Conservation (phyloP, 805 yeast species). For the Schwanniomyces yamadae region DNA sequence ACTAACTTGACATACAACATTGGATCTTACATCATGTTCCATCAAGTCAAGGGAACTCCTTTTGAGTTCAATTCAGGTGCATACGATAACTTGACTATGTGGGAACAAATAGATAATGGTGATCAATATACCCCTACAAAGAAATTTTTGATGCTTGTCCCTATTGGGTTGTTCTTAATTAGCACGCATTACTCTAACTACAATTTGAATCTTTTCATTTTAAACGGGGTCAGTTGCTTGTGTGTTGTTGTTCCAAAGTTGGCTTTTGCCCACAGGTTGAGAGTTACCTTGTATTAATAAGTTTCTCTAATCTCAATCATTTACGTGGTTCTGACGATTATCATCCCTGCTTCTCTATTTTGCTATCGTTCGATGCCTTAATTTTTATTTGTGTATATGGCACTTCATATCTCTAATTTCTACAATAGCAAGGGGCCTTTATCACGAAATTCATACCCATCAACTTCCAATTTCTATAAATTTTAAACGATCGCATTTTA, state of each 20-base stretch:
- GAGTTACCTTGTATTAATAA: conserved; percentile 52
- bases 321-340: not conserved
- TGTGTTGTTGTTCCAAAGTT: conserved; percentile 89
- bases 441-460: too few relatives aligned
- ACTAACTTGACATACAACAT: conserved; percentile 87
- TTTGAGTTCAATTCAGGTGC: conserved; percentile 97
- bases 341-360: not conserved
- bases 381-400: not conserved
- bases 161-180: conserved; percentile 78
- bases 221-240: conserved; percentile 78
- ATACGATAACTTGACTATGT: conserved; percentile 92
- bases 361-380: not conserved
- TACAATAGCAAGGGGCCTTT: not conserved
- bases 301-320: too few relatives aligned
- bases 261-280: conserved; percentile 76
- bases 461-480: not conserved
- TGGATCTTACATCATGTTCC: conserved; percentile 95
- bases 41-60: conserved; percentile 92
- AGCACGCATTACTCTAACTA: conserved; percentile 90
- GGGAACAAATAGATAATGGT: conserved; percentile 97
- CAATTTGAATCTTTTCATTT: conserved; percentile 72
- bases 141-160: conserved; percentile 90
- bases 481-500: conserved; percentile 2
- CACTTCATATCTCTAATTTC: not conserved
- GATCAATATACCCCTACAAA: conserved; percentile 97